Evolutionary conservation across 768 basidiomycete species (phyloP).

Genomic region (Hygrocybe punicea): DNA sequence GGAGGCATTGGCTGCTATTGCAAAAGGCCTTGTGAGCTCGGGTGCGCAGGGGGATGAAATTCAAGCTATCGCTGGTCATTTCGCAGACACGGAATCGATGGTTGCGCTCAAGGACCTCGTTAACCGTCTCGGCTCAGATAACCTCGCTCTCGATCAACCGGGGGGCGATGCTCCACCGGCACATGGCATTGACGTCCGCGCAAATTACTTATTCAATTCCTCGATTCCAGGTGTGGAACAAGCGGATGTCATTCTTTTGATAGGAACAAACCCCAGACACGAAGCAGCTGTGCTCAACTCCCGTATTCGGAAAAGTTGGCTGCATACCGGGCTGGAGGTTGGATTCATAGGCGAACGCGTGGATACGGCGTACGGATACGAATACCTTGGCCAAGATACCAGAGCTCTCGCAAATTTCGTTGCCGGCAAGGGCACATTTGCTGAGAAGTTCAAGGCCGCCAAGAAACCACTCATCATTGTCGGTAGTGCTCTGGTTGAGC

Average conservation of each 20-base stretch:
- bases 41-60: slow-evolving; percentile 91
- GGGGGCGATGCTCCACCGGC: slow-evolving; percentile 66
- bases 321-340: slow-evolving; percentile 81
- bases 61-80: slow-evolving; percentile 87
- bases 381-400: slow-evolving; percentile 76
- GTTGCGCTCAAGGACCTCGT: slow-evolving; percentile 91
- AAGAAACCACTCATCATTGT: slow-evolving; percentile 92
- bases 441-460: slow-evolving; percentile 81
- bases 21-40: slow-evolving; percentile 71
- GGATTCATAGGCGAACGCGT: slow-evolving; percentile 88
- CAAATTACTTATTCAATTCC: slow-evolving; percentile 95
- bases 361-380: slow-evolving; percentile 91
- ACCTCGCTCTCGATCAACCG: slow-evolving; percentile 74
- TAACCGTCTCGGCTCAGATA: slow-evolving; percentile 93
- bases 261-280: slow-evolving; percentile 95
- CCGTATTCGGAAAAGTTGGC: slow-evolving; percentile 91
- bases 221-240: slow-evolving; percentile 87
- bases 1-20: slow-evolving; percentile 73
- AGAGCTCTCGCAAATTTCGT: slow-evolving; percentile 76
- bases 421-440: slow-evolving; percentile 75
- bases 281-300: slow-evolving; percentile 98
- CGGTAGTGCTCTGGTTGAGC: slow-evolving; percentile 82
- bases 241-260: slow-evolving; percentile 88
- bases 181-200: slow-evolving; percentile 85
- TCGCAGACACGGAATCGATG: slow-evolving; percentile 92